These are phyloP conservation scores for Pholiota conissans DNA, from an alignment of 768 basidiomycete species.

Conservation along the genomic window DNA sequence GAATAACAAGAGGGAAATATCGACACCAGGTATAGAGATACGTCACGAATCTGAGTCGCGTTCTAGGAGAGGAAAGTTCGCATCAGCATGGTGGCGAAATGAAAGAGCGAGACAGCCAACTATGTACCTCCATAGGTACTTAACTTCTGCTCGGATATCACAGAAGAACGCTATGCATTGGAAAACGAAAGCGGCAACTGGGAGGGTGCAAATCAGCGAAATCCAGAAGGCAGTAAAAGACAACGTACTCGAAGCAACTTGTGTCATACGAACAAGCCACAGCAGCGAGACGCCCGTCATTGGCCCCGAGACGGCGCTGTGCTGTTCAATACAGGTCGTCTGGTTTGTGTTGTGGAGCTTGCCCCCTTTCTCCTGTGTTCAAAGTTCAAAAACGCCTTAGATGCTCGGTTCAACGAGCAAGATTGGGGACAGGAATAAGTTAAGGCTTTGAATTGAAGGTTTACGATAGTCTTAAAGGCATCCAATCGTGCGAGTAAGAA, in stretches of 20 bases:
- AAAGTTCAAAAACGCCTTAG: neutral
- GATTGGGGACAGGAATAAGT: too few relatives aligned
- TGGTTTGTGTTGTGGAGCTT: too few relatives aligned
- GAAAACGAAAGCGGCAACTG: constrained; percentile 11
- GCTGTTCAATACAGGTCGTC: too few relatives aligned
- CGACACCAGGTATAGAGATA: constrained; percentile 13
- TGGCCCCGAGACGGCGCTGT: neutral
- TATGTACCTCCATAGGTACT: constrained; percentile 12
- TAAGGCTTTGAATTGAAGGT: too few relatives aligned
- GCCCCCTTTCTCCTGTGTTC: neutral
- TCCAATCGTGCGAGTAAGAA: too few relatives aligned
- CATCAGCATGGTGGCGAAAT: too few relatives aligned
- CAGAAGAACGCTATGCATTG: constrained; percentile 10
- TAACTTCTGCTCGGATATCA: constrained; percentile 10
- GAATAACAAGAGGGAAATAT: constrained; percentile 9
- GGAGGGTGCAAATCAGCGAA: neutral
- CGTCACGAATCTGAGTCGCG: constrained; percentile 9
- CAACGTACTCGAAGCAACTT: neutral
- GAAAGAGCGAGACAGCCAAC: neutral
- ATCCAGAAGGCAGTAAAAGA: neutral
- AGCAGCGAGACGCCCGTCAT: neutral
- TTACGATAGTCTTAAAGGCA: too few relatives aligned
- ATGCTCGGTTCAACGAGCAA: neutral
- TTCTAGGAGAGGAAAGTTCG: constrained; percentile 1
- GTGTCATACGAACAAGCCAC: neutral